These are phyloP conservation scores for Chiua sp. DNA, from an alignment of 1,284 basidiomycete genomes.

Conservation along the genomic window DNA sequence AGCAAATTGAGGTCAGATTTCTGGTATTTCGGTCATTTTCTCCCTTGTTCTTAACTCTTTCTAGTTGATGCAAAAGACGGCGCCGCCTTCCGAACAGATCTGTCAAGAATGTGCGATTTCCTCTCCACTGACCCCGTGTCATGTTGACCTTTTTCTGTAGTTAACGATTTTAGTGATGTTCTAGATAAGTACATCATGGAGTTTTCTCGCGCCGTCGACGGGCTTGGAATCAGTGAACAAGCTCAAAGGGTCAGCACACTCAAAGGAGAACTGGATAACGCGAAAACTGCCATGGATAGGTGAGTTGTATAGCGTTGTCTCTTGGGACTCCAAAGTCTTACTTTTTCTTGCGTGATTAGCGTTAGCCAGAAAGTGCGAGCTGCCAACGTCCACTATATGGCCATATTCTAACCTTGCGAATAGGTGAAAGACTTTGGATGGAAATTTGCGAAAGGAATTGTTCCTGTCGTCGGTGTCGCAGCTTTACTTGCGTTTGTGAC, in stretches of 20 bases:
- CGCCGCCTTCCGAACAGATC: conserved; percentile 21
- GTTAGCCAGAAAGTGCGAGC: conserved; percentile 21
- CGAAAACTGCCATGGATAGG: conserved; percentile 22
- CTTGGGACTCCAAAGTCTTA: conserved; percentile 2
- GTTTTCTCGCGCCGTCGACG: conserved; percentile 20
- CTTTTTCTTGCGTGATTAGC: conserved; percentile 3
- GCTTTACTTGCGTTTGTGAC: conserved; percentile 20
- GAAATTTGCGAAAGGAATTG: conserved; percentile 20
- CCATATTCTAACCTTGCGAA: conserved; percentile 2
- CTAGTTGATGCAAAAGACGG: conserved; percentile 17
- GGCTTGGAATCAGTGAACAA: conserved; percentile 8
- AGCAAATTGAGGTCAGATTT: conserved; percentile 16
- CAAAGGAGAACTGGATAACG: neutral
- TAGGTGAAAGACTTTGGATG: conserved; percentile 24
- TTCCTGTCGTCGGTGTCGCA: conserved; percentile 22
- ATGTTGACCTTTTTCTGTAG: neutral
- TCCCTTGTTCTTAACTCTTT: conserved; percentile 1
- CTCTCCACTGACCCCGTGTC: neutral
- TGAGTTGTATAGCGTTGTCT: conserved; percentile 6
- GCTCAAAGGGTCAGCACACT: conserved; percentile 11
- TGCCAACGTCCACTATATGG: too few relatives aligned
- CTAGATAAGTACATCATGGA: conserved; percentile 20
- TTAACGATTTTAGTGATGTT: conserved; percentile 20
- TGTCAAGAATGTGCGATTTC: conserved; percentile 25
- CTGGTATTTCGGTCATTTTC: neutral